Base-by-base conservation (phyloP, 306 rosid species). In the Inga oerstediana region DNA sequence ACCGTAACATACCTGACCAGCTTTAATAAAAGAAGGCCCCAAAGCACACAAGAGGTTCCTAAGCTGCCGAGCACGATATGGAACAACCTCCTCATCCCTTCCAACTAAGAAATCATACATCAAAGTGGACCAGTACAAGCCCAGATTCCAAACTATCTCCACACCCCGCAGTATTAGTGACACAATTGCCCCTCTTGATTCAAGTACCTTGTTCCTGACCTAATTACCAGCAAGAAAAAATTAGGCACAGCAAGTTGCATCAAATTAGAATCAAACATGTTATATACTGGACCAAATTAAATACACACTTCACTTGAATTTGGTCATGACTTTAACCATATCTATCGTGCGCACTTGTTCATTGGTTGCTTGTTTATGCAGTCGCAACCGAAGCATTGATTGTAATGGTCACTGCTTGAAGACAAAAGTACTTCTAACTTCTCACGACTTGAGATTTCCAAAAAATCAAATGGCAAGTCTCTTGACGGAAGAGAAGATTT, bases 71-170 rank as follows among this genome's bases (percentile, higher is more conserved):
- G 99, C 98, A 27, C 99, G 99, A 85, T 70, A 92, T 15, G 99
- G 97, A 79, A 96, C 98, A 83, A 93, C 98, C 89, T 96, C 99
- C 87, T 94, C 97, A 84, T 96, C 99, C 88, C 99, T 92, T 87
- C 98, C 99, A 61, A 97, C 93, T 22, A 94, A 85, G 91, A 16
- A 92, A 84, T 97, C 99, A 77, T 97, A 97, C 85, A 58, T 82
- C 88, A 97, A 88, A 16, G 92, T 74, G 76, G 98, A 90, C 98
- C 98, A 92, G 83, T 97, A 97, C 7, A 94, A 81, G 45, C 99
- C 99, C 90, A 97, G 87, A 79, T 58, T 97, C 97, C 94, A 94
- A 64, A 97, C 98, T 79, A 97, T 97, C 93, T 94, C 98, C 79
- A 91, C 93, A 8, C 98, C 99, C 59, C 99, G 93, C 27, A 65